Base-by-base conservation (phyloP, 805 yeast genomes). In the Zygoascus flipseniorum region DNA sequence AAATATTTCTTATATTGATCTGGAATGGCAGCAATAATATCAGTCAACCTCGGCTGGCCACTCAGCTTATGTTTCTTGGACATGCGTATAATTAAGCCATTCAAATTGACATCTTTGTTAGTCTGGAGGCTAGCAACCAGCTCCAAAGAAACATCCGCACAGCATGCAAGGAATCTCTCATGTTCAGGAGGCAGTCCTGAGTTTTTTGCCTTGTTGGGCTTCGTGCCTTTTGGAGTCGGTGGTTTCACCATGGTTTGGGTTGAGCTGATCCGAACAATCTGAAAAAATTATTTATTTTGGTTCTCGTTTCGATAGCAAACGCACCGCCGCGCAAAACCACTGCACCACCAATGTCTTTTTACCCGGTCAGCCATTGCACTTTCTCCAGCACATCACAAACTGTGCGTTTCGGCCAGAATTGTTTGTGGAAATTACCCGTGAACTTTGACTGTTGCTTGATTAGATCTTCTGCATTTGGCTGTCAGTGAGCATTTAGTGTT, bases 21-120 rank as follows among this genome's bases (percentile, higher is more conserved):
- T 9, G 99, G 99, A 56, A 93, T 92, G 1, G 98, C 86, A 39
- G 89, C 80, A 32, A 93, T 92, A 62, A 93, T 89, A 70, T 93
- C 99, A 0, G 98, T 92, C 50, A 93, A 76, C 62, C 98, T 76
- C 16, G 99, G 99, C 66, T 90, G 98, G 62, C 85, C 86, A 62
- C 87, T 86, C 56, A 93, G 76, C 71, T 87, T 89, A 74, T 93
- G 88, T 71, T 89, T 89, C 67, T 93, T 90, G 41, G 98, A 87
- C 61, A 79, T 80, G 61, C 89, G 76, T 28, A 85, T 86, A 59
- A 93, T 86, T 54, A 93, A 73, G 1, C 97, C 98, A 70, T 93
- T 93, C 62, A 93, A 72, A 66, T 93, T 93, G 61, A 92, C 82
- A 62, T 87, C 95, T 61, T 79, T 85, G 41, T 86, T 79, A 20